These are phyloP conservation scores for Volvox reticuliferus DNA, from an alignment of 139 green algal genomes.

Conservation along the genomic window DNA sequence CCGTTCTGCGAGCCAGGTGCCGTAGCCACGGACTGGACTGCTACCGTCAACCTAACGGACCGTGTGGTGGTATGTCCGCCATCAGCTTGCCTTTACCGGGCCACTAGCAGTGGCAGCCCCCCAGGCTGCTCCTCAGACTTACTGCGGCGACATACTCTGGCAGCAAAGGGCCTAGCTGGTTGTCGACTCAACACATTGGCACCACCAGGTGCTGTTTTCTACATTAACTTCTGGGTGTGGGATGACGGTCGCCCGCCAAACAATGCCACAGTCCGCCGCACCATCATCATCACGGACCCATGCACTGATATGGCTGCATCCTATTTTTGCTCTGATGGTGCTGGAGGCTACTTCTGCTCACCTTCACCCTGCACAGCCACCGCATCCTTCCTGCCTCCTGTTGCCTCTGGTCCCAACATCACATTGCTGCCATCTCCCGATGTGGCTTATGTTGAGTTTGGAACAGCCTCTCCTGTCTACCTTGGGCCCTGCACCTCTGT, in stretches of 20 bases:
- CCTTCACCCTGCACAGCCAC: slow-evolving; percentile 3
- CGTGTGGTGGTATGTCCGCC: slow-evolving; percentile 66
- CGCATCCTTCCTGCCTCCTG: not conserved
- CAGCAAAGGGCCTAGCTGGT: slow-evolving; percentile 56
- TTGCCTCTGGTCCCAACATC: not conserved
- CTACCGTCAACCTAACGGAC: slow-evolving; percentile 48
- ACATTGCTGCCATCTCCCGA: slow-evolving; percentile 27
- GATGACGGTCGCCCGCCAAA: slow-evolving; percentile 49
- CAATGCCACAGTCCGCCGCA: slow-evolving; percentile 48
- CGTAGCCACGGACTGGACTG: slow-evolving; percentile 20
- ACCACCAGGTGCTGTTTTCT: slow-evolving; percentile 55
- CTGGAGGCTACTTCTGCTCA: slow-evolving; percentile 32
- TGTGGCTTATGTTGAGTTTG: slow-evolving; percentile 42
- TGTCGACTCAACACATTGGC: slow-evolving; percentile 58
- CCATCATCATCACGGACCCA: slow-evolving; percentile 36
- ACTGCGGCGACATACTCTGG: slow-evolving; percentile 52
- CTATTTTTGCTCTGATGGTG: slow-evolving; percentile 35
- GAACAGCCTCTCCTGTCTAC: slow-evolving; percentile 10
- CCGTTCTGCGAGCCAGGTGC: slow-evolving; percentile 63
- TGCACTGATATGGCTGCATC: slow-evolving; percentile 12
- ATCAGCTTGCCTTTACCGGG: slow-evolving; percentile 28
- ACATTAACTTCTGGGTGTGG: slow-evolving; percentile 67
- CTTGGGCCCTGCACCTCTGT: slow-evolving; percentile 41
- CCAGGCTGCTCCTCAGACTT: slow-evolving; percentile 48
- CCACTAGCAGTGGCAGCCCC: not conserved